A percentile compares a stretch with the other conserved stretches of the same genome.
These are phyloP conservation scores for Vaccinium myrtillus DNA, from an alignment of 148 eudicot genomes.

Conservation along the genomic window DNA sequence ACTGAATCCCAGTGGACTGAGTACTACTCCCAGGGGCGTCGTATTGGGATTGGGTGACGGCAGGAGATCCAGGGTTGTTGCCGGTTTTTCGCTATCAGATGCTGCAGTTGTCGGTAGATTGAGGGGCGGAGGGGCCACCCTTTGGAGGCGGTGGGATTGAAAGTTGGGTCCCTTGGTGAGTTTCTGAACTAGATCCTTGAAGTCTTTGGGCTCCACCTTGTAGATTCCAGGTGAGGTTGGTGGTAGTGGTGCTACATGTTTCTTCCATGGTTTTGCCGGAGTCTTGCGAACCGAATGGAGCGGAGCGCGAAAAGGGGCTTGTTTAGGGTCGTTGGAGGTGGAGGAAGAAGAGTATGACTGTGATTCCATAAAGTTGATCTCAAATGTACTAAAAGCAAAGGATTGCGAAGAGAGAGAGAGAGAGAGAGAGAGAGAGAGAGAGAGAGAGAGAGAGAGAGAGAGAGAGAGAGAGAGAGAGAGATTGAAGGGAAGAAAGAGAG, in stretches of 20 bases:
- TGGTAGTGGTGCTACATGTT: conserved; percentile 29
- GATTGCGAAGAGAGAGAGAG: not conserved
- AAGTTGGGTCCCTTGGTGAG: conserved; percentile 49
- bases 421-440: not conserved
- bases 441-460: no score
- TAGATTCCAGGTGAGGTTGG: conserved; percentile 52
- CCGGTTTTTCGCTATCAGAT: not conserved
- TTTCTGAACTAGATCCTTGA: conserved; percentile 62
- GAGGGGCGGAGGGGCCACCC: conserved; percentile 55
- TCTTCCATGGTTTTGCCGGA: conserved; percentile 25
- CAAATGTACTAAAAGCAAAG: not conserved
- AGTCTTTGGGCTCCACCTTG: conserved; percentile 57
- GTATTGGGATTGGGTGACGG: not conserved
- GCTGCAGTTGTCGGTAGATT: not conserved
- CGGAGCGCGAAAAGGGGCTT: not conserved
- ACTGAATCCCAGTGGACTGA: conserved; percentile 39
- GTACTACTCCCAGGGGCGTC: not conserved
- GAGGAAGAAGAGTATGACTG: conserved; percentile 12
- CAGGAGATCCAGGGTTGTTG: not conserved
- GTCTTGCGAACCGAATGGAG: conserved; percentile 32
- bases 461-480: not conserved
- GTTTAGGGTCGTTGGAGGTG: not conserved
- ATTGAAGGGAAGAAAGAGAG: no score
- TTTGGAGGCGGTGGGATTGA: conserved; percentile 31
- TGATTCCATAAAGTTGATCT: not conserved